phyloP scores from a whole-genome alignment of 179 eudicot species.

The Nepenthes alata region DNA sequence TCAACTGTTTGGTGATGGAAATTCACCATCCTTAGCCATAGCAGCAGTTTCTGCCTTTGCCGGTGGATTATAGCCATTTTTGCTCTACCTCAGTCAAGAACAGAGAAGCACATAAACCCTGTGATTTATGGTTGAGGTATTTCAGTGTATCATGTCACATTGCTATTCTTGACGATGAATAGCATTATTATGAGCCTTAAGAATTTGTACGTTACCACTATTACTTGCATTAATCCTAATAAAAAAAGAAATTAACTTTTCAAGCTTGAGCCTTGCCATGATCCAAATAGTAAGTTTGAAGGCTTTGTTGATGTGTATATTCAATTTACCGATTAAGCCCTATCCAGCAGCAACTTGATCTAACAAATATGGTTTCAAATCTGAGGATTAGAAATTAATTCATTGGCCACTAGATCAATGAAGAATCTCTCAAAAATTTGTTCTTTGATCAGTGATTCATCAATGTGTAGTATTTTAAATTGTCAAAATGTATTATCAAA shows the following conservation, averaged over 20 bases:
- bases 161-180: slow-evolving; percentile 20
- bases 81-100: slow-evolving; percentile 76
- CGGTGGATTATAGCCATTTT: slow-evolving; percentile 79
- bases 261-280: too few species aligned
- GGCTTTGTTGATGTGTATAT: too few species aligned
- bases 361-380: too few species aligned
- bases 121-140: slow-evolving; percentile 53
- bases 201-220: slow-evolving; percentile 28
- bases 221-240: slow-evolving; percentile 19
- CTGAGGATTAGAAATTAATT: too few species aligned
- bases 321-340: too few species aligned
- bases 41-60: slow-evolving; percentile 67
- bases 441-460: too few species aligned
- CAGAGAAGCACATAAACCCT: slow-evolving; percentile 40
- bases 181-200: slow-evolving; percentile 15
- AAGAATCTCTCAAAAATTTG: too few species aligned
- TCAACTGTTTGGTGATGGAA: slow-evolving; percentile 85
- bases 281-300: too few species aligned
- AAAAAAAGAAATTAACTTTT: not conserved
- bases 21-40: slow-evolving; percentile 74
- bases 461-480: too few species aligned
- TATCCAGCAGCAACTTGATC: too few species aligned
- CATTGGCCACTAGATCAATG: too few species aligned
- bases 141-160: slow-evolving; percentile 17
- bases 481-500: too few species aligned